Conservation (phyloP, 2,329 filamentous ascomycete genomes). For the Colletotrichum plurivorum region DNA sequence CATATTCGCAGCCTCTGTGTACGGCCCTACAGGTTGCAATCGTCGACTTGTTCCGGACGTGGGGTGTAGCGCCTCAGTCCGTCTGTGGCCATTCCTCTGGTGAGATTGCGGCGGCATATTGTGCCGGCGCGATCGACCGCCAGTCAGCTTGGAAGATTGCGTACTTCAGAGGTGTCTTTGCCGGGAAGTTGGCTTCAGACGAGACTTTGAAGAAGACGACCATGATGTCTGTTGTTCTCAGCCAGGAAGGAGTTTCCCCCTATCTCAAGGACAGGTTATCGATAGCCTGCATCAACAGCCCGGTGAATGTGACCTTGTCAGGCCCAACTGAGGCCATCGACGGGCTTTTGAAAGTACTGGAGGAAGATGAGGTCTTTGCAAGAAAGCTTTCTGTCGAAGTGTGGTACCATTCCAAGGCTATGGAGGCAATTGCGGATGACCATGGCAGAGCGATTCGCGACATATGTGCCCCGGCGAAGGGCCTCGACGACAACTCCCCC, state of each 20-base stretch:
- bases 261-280: conserved; percentile 45
- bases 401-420: conserved; percentile 62
- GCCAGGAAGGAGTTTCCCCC: conserved; percentile 42
- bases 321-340: conserved; percentile 52
- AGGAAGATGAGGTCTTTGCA: conserved; percentile 49
- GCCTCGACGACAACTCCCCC: neutral
- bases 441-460: conserved; percentile 49
- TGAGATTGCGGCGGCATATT: conserved; percentile 61
- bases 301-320: conserved; percentile 59
- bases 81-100: conserved; percentile 63
- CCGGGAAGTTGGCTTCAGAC: conserved; percentile 1
- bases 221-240: conserved; percentile 21
- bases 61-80: conserved; percentile 49
- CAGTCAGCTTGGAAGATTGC: conserved; percentile 57
- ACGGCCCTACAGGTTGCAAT: conserved; percentile 59
- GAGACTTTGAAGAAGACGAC: neutral
- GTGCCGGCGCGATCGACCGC: conserved; percentile 52
- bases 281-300: conserved; percentile 59
- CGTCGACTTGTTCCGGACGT: conserved; percentile 54
- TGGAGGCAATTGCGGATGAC: conserved; percentile 54
- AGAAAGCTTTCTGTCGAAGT: conserved; percentile 53
- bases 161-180: conserved; percentile 54
- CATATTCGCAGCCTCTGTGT: conserved; percentile 57
- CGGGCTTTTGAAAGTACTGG: conserved; percentile 45
- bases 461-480: conserved; percentile 31